Conservation (phyloP, 768 basidiomycete species). For the Suillus occidentalis region DNA sequence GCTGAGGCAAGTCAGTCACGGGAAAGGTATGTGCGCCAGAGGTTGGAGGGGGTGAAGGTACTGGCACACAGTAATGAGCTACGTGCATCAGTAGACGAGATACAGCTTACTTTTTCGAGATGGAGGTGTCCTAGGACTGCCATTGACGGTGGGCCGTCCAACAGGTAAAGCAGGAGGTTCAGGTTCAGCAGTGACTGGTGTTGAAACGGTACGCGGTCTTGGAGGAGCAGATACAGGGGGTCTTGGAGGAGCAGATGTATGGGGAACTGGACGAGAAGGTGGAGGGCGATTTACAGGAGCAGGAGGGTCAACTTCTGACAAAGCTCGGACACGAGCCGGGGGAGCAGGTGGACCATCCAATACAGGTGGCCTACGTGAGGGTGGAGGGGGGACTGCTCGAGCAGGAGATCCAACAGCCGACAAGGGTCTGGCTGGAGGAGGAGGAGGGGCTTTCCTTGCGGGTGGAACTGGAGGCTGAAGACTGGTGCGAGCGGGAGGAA, state of each 20-base stretch:
- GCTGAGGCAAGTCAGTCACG: conserved; percentile 75
- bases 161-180: conserved; percentile 19
- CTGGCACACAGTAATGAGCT: conserved; percentile 30
- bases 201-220: conserved; percentile 26
- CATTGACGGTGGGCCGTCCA: conserved; percentile 14
- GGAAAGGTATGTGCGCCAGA: conserved; percentile 74
- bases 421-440: conserved; percentile 47
- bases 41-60: conserved; percentile 59
- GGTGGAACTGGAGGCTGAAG: conserved; percentile 38
- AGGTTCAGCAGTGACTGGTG: conserved; percentile 13
- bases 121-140: conserved; percentile 33
- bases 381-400: conserved; percentile 40
- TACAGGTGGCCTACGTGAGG: conserved; percentile 37
- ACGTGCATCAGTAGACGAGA: background rate
- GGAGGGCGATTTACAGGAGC: conserved; percentile 23
- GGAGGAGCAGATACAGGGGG: conserved; percentile 14
- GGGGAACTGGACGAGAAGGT: conserved; percentile 1
- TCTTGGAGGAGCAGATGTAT: conserved; percentile 8
- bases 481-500: conserved; percentile 33
- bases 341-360: conserved; percentile 29
- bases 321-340: conserved; percentile 40
- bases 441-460: conserved; percentile 41
- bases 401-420: conserved; percentile 28
- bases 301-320: conserved; percentile 45
- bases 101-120: conserved; percentile 48